Base-by-base conservation (phyloP, 2,329 filamentous ascomycete genomes). In the Aspergillus sp. region DNA sequence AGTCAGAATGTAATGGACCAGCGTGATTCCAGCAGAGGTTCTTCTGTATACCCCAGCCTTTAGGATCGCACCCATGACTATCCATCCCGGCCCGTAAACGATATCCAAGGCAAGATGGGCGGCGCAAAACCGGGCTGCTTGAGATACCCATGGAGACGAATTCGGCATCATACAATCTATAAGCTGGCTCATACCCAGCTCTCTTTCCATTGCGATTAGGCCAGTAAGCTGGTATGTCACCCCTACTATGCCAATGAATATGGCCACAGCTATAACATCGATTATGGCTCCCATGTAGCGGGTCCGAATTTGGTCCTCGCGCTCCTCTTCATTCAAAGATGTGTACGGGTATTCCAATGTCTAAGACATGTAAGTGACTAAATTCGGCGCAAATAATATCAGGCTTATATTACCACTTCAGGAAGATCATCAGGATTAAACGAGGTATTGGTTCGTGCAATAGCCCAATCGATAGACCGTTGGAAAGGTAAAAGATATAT, bases 131-230 rank as follows among this genome's bases (percentile, higher is more conserved):
- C 93, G 83, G 2, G 89, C 88, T 20, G 86, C 84, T 74, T 93
- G 90, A 9, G 89, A 86, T 67, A 91, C 82, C 90, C 91, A 96
- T 43, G 84, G 79, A 48, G 82, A 82, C 54, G 82, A 81, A 55
- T 90, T 90, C 0, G 90, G 89, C 81, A 95, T 93, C 91, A 96
- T 96, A 54, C 91, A 89, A 74, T 97, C 93, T 43, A 97, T 85
- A 26, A 97, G 80, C 61, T 92, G 90, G 4, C 90, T 90, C 83
- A 96, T 95, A 57, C 92, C 93, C 15, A 86, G 80, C 76, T 97
- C 93, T 55, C 93, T 82, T 75, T 97, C 93, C 2, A 87, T 86
- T 7, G 93, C 92, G 71, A 96, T 88, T 66, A 93, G 86, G 8
- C 93, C 93, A 0, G 91, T 90, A 56, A 96, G 80, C 67, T 97